These are phyloP conservation scores for Wakefieldia striispora DNA, from an alignment of 768 basidiomycete genomes.

Conservation along the genomic window DNA sequence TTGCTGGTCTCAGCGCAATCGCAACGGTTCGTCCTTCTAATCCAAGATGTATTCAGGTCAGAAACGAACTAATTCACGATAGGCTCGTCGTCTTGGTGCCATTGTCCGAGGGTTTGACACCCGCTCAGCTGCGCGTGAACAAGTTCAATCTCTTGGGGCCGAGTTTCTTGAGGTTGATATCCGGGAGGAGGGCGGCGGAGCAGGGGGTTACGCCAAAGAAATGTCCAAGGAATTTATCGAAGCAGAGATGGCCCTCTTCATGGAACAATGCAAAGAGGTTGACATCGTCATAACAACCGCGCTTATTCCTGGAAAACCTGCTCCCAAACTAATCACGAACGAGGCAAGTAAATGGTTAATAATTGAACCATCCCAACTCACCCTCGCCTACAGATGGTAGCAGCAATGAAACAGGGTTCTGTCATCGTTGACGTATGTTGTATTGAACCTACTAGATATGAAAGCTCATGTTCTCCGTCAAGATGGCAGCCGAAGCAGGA, in stretches of 20 bases:
- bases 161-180: conserved; percentile 84
- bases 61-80: conserved; percentile 2
- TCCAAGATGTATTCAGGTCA: not conserved
- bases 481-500: conserved; percentile 78
- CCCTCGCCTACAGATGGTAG: conserved; percentile 54
- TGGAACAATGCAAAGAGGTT: conserved; percentile 85
- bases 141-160: conserved; percentile 86
- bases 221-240: conserved; percentile 91
- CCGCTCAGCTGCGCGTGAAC: conserved; percentile 80
- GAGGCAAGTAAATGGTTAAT: conserved; percentile 37
- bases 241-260: conserved; percentile 85
- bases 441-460: not conserved
- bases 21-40: conserved; percentile 54
- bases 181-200: conserved; percentile 78
- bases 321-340: conserved; percentile 79
- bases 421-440: conserved; percentile 68
- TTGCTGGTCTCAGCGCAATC: conserved; percentile 86
- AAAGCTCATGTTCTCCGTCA: conserved; percentile 15
- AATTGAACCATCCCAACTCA: conserved; percentile 6
- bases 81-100: conserved; percentile 82
- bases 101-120: conserved; percentile 90
- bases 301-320: conserved; percentile 82
- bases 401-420: conserved; percentile 91
- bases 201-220: conserved; percentile 84
- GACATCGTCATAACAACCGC: conserved; percentile 90